Evolutionary conservation across 352 stramenopile species (phyloP).

Genomic region (Globisporangium splendens): DNA sequence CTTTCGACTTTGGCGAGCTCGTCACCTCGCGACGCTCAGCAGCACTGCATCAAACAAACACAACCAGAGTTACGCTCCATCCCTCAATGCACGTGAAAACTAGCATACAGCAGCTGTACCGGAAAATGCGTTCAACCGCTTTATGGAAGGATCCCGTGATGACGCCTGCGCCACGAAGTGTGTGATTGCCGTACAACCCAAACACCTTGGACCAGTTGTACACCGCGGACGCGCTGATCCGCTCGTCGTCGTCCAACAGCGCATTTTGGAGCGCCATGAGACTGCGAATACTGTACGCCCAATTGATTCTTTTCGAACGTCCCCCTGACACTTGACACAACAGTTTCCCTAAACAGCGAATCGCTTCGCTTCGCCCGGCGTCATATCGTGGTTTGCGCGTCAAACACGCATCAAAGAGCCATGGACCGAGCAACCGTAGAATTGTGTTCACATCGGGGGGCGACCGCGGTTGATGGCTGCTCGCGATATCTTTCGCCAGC

Average conservation of each 20-base stretch:
- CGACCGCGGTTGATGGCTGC: constrained; percentile 35
- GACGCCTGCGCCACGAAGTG: constrained; percentile 69
- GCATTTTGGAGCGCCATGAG: constrained; percentile 80
- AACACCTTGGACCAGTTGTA: constrained; percentile 87
- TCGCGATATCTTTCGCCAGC: constrained; percentile 18
- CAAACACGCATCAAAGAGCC: constrained; percentile 83
- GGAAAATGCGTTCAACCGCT: constrained; percentile 72
- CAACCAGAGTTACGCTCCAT: not conserved
- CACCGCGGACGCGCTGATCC: constrained; percentile 72
- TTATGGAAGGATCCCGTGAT: constrained; percentile 79
- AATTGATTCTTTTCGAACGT: constrained; percentile 77
- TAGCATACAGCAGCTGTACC: constrained; percentile 23
- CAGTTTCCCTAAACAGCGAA: constrained; percentile 75
- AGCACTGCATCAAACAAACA: constrained; percentile 13
- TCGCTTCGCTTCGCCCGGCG: constrained; percentile 63
- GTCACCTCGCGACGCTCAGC: constrained; percentile 29
- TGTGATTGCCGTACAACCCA: constrained; percentile 78
- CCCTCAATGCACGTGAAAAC: not conserved
- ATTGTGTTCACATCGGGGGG: constrained; percentile 86
- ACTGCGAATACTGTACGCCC: constrained; percentile 79
- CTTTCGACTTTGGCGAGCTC: constrained; percentile 29
- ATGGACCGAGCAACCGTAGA: constrained; percentile 70
- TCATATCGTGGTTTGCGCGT: constrained; percentile 69
- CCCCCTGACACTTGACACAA: constrained; percentile 65
- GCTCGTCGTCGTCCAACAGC: constrained; percentile 76